Base-by-base conservation (phyloP, 1,284 basidiomycete species). In the Cerrena zonata region DNA sequence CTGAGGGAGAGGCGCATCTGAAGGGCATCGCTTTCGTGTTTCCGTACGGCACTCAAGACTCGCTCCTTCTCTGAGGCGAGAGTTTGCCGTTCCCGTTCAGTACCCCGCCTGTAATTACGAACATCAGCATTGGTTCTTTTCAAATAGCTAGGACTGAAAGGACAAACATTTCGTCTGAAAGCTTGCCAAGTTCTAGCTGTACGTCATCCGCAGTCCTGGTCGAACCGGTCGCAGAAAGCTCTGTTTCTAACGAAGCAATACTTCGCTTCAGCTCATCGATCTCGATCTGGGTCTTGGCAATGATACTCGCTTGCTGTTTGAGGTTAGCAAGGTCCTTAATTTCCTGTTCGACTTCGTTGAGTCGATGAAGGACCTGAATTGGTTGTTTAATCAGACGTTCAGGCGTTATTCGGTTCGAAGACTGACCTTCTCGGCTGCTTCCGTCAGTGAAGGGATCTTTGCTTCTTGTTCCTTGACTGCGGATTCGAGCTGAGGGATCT, bases 121-220 rank as follows among this genome's bases (percentile, higher is more conserved):
- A 45, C 18, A 12, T 22, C 41, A 25, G 22, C 12, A 39, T 37
- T n/a, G 19, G 11, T 26, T 15, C 21, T 21, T 36, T 27, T 27
- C n/a, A 47, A 15, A 15, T 3, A 49, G 53, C 12, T n/a, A n/a
- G n/a, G 23, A 37, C 45, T 48, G 48, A 27, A 47, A 22, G 47
- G 21, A 68, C 85, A 60, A 57, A 95, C 93, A 93, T 76, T 48
- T 86, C 74, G 18, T 67, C 68, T 1, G 77, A 73, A 27, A 93
- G 60, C 3, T 69, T 68, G 48, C 87, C 80, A 5, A 94, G 71
- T 60, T 94, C 85, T 22, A 63, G 69, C 64, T 95, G 89, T 2
- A 96, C 84, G 47, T 94, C 91, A 45, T 92, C 89, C 1, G 82
- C 79, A 0, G 91, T 93, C 67, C 85, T 90, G 4, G 80, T 78